Conservation (phyloP, 441 rosid species). For the Adansonia madagascariensis region DNA sequence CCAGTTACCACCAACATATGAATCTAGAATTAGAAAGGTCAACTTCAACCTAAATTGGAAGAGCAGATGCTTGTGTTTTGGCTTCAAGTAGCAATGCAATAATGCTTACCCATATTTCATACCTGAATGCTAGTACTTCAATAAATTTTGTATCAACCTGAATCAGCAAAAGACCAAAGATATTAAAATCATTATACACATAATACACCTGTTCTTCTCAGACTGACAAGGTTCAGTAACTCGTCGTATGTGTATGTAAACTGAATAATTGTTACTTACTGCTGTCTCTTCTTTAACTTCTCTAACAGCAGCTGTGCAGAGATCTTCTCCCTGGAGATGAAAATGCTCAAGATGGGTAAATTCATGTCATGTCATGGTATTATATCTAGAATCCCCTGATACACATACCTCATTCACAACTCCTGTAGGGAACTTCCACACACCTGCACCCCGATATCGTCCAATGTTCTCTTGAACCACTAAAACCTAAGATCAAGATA, state of each 20-base stretch:
- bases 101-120: slow-evolving; percentile 20
- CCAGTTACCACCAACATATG: neutral
- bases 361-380: neutral
- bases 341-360: neutral
- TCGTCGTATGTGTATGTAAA: neutral
- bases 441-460: slow-evolving; percentile 52
- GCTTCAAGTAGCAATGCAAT: neutral
- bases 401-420: slow-evolving; percentile 63
- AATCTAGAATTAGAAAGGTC: neutral
- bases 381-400: neutral
- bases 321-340: slow-evolving; percentile 60
- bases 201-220: neutral
- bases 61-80: neutral
- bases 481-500: slow-evolving; percentile 49
- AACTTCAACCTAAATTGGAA: neutral
- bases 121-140: slow-evolving; percentile 70
- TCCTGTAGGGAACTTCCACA: slow-evolving; percentile 92
- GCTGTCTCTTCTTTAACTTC: slow-evolving; percentile 77
- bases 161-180: slow-evolving; percentile 19
- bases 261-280: slow-evolving; percentile 42
- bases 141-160: slow-evolving; percentile 64
- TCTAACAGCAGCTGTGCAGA: slow-evolving; percentile 56
- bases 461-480: slow-evolving; percentile 84
- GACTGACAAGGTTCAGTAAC: neutral
- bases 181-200: neutral